phyloP scores from a whole-genome alignment of 208 protist genomes.

The Plasmodiophora brassicae region DNA sequence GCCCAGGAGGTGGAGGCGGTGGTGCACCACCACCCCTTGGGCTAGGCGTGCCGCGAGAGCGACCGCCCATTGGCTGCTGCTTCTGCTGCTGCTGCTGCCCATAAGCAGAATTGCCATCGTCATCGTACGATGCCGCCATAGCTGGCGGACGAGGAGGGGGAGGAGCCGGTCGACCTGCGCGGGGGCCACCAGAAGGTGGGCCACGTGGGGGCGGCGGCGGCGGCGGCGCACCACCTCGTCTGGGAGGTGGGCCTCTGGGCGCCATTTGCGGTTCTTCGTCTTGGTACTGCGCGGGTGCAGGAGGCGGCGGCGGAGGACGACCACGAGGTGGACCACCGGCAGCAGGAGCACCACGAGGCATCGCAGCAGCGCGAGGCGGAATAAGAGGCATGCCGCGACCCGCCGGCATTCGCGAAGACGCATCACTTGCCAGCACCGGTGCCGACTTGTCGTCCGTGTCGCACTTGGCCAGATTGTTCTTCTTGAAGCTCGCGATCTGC shows the following conservation, averaged over 20 bases:
- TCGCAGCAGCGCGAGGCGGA: too few species aligned
- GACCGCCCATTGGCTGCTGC: too few species aligned
- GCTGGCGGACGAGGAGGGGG: neutral
- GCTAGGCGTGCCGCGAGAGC: too few species aligned
- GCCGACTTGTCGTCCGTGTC: conserved; percentile 15
- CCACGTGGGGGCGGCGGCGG: neutral
- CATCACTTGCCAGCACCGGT: neutral
- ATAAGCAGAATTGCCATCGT: too few species aligned
- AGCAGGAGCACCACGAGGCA: too few species aligned
- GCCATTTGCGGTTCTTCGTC: neutral
- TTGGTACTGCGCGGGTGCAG: too few species aligned
- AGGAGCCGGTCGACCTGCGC: neutral
- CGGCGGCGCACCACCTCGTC: neutral
- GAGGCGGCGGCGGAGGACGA: too few species aligned
- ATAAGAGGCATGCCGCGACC: neutral
- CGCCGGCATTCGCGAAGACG: neutral
- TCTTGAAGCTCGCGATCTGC: neutral
- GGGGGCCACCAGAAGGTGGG: neutral
- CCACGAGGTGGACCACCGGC: too few species aligned
- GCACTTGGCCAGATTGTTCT: neutral
- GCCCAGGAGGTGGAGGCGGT: too few species aligned
- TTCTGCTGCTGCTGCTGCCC: too few species aligned
- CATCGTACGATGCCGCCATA: neutral
- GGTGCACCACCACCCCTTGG: neutral
- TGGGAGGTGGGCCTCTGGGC: neutral